These are phyloP conservation scores for Blastocystis hominis DNA, from an alignment of 352 stramenopile genomes.

Conservation along the genomic window DNA sequence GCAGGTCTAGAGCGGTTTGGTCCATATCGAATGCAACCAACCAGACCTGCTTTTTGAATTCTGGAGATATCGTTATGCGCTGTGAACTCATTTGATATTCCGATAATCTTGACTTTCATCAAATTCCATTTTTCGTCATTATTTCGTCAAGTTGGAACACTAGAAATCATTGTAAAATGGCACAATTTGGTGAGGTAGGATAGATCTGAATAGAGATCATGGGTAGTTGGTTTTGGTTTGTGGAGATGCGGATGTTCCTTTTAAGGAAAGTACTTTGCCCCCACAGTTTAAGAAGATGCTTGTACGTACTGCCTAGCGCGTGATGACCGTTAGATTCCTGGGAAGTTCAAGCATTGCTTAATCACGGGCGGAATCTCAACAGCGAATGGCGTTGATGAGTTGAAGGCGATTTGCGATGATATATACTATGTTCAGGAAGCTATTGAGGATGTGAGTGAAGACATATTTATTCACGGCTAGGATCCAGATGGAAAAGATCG, in stretches of 20 bases:
- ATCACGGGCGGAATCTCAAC: slow-evolving; percentile 37
- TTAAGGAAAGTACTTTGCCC: background rate
- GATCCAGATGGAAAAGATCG: background rate
- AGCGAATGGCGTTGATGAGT: background rate
- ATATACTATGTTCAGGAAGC: background rate
- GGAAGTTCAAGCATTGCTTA: slow-evolving; percentile 45
- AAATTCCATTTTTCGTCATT: background rate
- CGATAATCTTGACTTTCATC: background rate
- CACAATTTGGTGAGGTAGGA: slow-evolving; percentile 57
- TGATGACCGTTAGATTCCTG: slow-evolving; percentile 11
- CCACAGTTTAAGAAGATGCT: slow-evolving; percentile 53
- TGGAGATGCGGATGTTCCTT: slow-evolving; percentile 41
- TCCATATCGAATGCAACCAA: slow-evolving; percentile 51
- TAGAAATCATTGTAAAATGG: slow-evolving; percentile 20
- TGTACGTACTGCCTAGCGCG: background rate
- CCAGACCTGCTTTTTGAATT: slow-evolving; percentile 43
- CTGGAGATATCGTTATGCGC: background rate
- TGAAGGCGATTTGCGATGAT: slow-evolving; percentile 24
- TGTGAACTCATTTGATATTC: background rate
- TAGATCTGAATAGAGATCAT: background rate
- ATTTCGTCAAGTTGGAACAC: background rate
- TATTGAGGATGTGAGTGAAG: slow-evolving; percentile 12
- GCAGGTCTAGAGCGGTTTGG: slow-evolving; percentile 34
- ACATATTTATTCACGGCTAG: background rate
- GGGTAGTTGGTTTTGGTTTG: slow-evolving; percentile 37